Percentiles rank a stretch among this genome's conserved stretches.
Conservation (phyloP, 768 basidiomycete genomes). For the Leccinum boreale region DNA sequence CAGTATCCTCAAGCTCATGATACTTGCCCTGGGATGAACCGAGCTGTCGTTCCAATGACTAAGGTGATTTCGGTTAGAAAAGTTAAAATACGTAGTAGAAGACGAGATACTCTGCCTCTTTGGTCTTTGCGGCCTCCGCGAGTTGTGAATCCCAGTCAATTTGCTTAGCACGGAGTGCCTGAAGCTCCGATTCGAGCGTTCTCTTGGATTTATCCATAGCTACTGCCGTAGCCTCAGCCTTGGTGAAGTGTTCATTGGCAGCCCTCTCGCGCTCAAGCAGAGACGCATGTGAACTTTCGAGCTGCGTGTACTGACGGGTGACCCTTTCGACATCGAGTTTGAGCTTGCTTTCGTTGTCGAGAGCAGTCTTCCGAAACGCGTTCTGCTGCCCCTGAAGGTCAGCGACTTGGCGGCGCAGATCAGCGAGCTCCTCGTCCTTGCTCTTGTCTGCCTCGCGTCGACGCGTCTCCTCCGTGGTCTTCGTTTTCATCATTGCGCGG, state of each 20-base stretch:
- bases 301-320: conserved; percentile 53
- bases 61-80: conserved; percentile 3
- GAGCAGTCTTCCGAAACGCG: conserved; percentile 55
- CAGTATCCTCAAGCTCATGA: conserved; percentile 84
- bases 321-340: conserved; percentile 72
- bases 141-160: conserved; percentile 65
- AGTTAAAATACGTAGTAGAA: not conserved
- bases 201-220: conserved; percentile 71
- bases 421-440: conserved; percentile 78
- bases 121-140: conserved; percentile 55
- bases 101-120: conserved; percentile 59
- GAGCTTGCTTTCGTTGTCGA: conserved; percentile 69
- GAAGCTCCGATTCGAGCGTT: conserved; percentile 67
- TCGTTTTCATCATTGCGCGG: conserved; percentile 78
- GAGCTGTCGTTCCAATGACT: conserved; percentile 82
- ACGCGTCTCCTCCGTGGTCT: conserved; percentile 81
- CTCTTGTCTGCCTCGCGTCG: conserved; percentile 82
- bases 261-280: conserved; percentile 59
- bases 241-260: conserved; percentile 48
- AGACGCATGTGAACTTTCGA: conserved; percentile 60
- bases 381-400: conserved; percentile 66
- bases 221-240: conserved; percentile 44
- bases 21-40: conserved; percentile 67
- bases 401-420: conserved; percentile 61
- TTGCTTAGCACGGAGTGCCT: conserved; percentile 63